Base-by-base conservation (phyloP, 2,329 filamentous ascomycete genomes). In the Exophiala oligosperma region DNA sequence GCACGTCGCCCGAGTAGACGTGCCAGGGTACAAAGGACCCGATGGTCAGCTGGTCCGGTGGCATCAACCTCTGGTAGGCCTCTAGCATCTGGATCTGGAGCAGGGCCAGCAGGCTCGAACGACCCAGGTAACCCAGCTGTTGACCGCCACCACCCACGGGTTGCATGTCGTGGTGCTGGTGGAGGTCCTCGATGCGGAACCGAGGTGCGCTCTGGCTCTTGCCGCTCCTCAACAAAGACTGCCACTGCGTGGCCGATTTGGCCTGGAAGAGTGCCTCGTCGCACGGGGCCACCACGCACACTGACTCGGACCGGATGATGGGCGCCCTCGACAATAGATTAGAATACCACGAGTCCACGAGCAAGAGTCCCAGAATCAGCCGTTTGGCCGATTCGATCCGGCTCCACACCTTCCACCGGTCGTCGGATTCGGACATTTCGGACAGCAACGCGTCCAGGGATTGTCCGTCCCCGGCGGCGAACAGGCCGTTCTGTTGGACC, bases 381-480 rank as follows among this genome's bases (percentile, higher is more conserved):
- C 79, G 73, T 65, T 82, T 82, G 0, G 73, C 73, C 48, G 78
- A 81, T 67, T 83, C 80, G 6, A 82, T 73, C 49, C 78, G 77
- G 60, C 76, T 74, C 80, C 80, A 83, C 2, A 77, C 76, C 63
- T 77, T 80, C 80, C 80, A 83, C 63, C 74, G 70, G 24, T 72
- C 68, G 49, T 80, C 76, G 35, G 77, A 71, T 60, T 79, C 75
- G 12, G 74, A 67, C 5, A 79, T 71, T 3, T 78, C 76, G 23
- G 80, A 74, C 2, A 80, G 65, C 17, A 69, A 68, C 57, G 71
- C 72, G 40, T 76, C 73, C 1, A 77, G 67, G 12, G 71, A 67
- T 57, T 75, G 73, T 8, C 75, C 73, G 61, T 82, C 79, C 4
- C 72, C 77, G 3, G 76, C 74, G 12, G 75, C 74, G 56, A 83